These are phyloP conservation scores for Plasmopara halstedii DNA, from an alignment of 352 stramenopile genomes.

Conservation along the genomic window DNA sequence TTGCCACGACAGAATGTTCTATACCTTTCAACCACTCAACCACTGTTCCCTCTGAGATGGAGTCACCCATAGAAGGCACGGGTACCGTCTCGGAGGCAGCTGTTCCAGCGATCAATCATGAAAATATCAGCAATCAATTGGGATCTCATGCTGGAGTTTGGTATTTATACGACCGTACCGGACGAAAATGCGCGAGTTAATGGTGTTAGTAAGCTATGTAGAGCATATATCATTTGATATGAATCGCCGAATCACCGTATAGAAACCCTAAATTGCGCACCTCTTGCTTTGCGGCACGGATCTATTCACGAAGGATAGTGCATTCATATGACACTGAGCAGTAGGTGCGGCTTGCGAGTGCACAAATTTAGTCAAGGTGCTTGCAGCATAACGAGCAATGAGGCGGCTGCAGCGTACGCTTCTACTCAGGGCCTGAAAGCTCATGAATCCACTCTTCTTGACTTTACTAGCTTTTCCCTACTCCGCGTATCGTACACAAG, in stretches of 20 bases:
- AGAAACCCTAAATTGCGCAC: slow-evolving; percentile 6
- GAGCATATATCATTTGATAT: background rate
- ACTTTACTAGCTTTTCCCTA: too few species aligned
- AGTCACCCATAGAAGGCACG: slow-evolving; percentile 90
- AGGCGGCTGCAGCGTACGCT: slow-evolving; percentile 34
- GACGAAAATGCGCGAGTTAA: slow-evolving; percentile 39
- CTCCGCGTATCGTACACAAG: too few species aligned
- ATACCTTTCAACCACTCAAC: slow-evolving; percentile 92
- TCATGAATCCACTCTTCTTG: slow-evolving; percentile 24
- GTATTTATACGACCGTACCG: slow-evolving; percentile 10
- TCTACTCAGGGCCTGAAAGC: slow-evolving; percentile 39
- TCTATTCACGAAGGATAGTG: slow-evolving; percentile 27
- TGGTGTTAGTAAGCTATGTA: slow-evolving; percentile 11
- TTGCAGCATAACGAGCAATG: slow-evolving; percentile 16
- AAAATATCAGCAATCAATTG: background rate
- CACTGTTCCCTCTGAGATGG: slow-evolving; percentile 97
- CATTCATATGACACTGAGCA: slow-evolving; percentile 8
- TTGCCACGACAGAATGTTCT: background rate
- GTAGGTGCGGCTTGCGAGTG: slow-evolving; percentile 8
- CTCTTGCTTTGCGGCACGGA: slow-evolving; percentile 13
- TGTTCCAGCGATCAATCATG: slow-evolving; percentile 5
- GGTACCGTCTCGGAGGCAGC: slow-evolving; percentile 46
- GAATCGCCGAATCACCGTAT: background rate
- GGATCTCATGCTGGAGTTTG: background rate
- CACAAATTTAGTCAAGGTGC: slow-evolving; percentile 8